These are phyloP conservation scores for Solanum pimpinellifolium DNA, from an alignment of 257 asterid species.

Conservation along the genomic window DNA sequence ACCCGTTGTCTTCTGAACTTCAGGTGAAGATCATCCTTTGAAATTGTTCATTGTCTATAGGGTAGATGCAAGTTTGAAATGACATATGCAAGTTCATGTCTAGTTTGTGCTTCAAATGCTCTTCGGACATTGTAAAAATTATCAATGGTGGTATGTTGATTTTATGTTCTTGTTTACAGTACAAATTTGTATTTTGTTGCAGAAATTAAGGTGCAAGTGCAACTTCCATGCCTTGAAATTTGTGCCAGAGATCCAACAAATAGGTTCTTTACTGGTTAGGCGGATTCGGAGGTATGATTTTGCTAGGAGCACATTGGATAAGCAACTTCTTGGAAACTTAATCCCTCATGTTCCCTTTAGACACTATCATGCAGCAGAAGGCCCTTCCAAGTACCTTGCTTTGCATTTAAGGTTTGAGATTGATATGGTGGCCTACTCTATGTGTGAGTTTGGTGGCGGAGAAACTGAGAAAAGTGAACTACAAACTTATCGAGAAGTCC, in stretches of 20 bases:
- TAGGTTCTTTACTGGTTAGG: slow-evolving; percentile 46
- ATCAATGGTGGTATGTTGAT: neutral
- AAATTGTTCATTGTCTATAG: neutral
- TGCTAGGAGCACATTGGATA: slow-evolving; percentile 38
- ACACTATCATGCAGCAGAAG: neutral
- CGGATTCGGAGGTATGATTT: slow-evolving; percentile 42
- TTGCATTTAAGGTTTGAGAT: slow-evolving; percentile 89
- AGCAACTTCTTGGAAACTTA: slow-evolving; percentile 72
- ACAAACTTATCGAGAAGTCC: slow-evolving; percentile 66
- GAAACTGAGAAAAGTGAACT: slow-evolving; percentile 55
- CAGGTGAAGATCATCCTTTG: slow-evolving; percentile 36
- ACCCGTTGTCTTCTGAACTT: slow-evolving; percentile 60
- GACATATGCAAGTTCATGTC: neutral
- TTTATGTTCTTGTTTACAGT: neutral
- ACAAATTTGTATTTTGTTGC: slow-evolving; percentile 14
- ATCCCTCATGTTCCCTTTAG: slow-evolving; percentile 14
- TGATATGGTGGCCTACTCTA: slow-evolving; percentile 96
- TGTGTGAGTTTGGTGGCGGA: slow-evolving; percentile 92
- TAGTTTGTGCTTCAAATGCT: neutral
- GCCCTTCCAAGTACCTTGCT: slow-evolving; percentile 59
- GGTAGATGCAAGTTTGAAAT: neutral
- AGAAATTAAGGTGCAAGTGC: slow-evolving; percentile 90
- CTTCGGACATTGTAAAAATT: neutral
- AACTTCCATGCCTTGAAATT: slow-evolving; percentile 89
- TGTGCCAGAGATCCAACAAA: slow-evolving; percentile 56